Percentiles rank a stretch among this genome's conserved stretches.
phyloP scores from a whole-genome alignment of 2,329 filamentous ascomycete species.

The Monilinia aucupariae region DNA sequence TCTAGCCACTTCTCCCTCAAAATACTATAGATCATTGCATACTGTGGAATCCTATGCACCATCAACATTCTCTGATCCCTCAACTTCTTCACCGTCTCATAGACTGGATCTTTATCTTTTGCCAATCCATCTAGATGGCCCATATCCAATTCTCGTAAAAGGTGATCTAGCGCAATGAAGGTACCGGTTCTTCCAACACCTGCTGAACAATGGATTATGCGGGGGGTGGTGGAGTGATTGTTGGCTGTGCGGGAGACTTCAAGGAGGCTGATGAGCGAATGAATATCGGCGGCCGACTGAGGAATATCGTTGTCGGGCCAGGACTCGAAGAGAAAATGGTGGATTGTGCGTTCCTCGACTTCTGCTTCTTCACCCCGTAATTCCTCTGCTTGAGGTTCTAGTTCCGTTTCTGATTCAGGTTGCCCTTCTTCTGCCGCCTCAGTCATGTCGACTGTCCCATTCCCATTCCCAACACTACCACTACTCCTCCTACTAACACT shows the following conservation, averaged over 20 bases:
- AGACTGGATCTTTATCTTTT: slow-evolving; percentile 20
- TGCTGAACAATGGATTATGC: slow-evolving; percentile 83
- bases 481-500: neutral
- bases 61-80: slow-evolving; percentile 23
- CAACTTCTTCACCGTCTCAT: slow-evolving; percentile 21
- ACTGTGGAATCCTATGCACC: slow-evolving; percentile 20
- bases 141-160: slow-evolving; percentile 20
- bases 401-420: neutral
- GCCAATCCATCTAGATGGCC: slow-evolving; percentile 17
- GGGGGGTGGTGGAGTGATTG: slow-evolving; percentile 8
- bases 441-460: neutral
- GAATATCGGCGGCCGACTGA: slow-evolving; percentile 17
- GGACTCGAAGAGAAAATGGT: slow-evolving; percentile 21
- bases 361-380: neutral
- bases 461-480: neutral
- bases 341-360: slow-evolving; percentile 17
- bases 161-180: slow-evolving; percentile 44
- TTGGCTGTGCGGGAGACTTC: slow-evolving; percentile 13
- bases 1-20: slow-evolving; percentile 21
- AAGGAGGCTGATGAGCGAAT: slow-evolving; percentile 18
- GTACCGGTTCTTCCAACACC: slow-evolving; percentile 91
- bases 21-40: slow-evolving; percentile 21
- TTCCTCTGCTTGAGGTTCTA: neutral
- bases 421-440: neutral
- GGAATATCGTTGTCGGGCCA: slow-evolving; percentile 25